phyloP scores from a whole-genome alignment of 805 yeast genomes.

The Candida sithepensis region DNA sequence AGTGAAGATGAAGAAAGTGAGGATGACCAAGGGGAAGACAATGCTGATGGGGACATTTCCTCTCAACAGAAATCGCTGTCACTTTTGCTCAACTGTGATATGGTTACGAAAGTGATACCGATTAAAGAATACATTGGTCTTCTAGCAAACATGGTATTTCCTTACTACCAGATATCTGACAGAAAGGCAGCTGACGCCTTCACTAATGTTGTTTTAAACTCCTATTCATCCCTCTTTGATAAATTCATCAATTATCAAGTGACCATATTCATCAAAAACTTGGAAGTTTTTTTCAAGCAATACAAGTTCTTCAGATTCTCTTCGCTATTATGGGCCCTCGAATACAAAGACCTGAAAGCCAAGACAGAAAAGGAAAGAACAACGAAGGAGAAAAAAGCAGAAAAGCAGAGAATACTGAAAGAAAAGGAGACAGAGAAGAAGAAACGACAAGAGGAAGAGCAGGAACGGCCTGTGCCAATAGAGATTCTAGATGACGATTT shows the following conservation, averaged over 20 bases:
- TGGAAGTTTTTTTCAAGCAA: conserved; percentile 19
- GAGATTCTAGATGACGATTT: too few relatives aligned
- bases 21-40: background rate
- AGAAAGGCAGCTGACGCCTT: background rate
- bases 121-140: conserved; percentile 14
- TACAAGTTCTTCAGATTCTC: conserved; percentile 21
- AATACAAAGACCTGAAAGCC: conserved; percentile 10
- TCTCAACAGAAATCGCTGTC: background rate
- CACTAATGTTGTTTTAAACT: conserved; percentile 1
- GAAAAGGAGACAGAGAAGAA: too few relatives aligned
- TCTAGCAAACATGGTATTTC: conserved; percentile 17
- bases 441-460: too few relatives aligned
- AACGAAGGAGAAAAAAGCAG: background rate
- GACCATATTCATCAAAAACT: conserved; percentile 13
- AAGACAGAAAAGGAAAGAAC: background rate
- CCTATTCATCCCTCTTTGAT: conserved; percentile 12
- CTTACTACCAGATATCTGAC: conserved; percentile 6
- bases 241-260: conserved; percentile 21
- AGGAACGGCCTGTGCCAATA: too few relatives aligned
- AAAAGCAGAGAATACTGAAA: too few relatives aligned
- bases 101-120: conserved; percentile 9
- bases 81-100: conserved; percentile 5
- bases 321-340: conserved; percentile 23
- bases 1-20: background rate
- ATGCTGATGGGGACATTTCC: too few relatives aligned